Conservation (phyloP, 176 grass and related monocot genomes). For the Bromus sterilis region DNA sequence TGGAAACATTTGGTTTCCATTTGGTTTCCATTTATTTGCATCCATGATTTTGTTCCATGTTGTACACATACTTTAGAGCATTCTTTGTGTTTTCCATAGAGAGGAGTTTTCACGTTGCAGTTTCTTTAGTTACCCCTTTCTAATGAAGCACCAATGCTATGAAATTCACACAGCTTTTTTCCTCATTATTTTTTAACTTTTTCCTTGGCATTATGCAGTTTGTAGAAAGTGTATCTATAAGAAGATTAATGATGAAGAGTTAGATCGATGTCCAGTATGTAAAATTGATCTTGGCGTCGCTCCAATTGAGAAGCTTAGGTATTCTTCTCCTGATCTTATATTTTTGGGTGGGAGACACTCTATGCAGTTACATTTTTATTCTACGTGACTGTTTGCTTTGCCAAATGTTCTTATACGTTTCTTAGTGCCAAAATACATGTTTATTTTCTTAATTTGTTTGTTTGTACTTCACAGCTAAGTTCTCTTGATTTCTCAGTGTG, state of each 20-base stretch:
- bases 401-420: conserved; percentile 19
- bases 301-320: conserved; percentile 77
- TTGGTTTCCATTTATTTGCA: conserved; percentile 14
- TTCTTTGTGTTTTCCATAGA: conserved; percentile 3
- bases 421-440: background rate
- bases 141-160: background rate
- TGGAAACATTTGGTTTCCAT: background rate
- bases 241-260: conserved; percentile 62
- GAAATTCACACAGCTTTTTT: conserved; percentile 5
- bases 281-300: conserved; percentile 62
- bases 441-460: conserved; percentile 6
- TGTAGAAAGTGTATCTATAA: conserved; percentile 84
- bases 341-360: background rate
- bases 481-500: background rate
- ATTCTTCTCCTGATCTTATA: conserved; percentile 20
- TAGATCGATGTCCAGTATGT: conserved; percentile 69
- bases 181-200: background rate
- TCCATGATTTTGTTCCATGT: background rate
- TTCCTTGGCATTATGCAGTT: conserved; percentile 47
- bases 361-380: background rate
- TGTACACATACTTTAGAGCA: background rate
- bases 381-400: background rate
- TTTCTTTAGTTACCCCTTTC: background rate
- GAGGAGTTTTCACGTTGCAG: background rate
- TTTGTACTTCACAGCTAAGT: conserved; percentile 11